Base-by-base conservation (phyloP, 495 filamentous ascomycete species). In the Cercophora newfieldiana region DNA sequence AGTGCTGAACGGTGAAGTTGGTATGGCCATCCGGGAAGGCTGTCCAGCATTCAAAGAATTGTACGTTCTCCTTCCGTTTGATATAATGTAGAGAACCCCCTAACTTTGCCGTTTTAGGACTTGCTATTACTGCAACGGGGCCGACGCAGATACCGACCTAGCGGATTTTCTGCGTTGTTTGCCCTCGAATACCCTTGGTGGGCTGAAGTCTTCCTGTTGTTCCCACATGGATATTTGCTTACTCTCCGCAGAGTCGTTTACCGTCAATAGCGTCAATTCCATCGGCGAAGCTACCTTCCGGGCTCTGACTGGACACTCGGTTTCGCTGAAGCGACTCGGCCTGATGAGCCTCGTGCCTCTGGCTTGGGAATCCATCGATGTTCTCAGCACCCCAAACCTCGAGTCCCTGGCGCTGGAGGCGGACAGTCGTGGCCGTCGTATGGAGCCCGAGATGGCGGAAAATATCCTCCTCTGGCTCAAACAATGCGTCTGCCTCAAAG, bases 11-110 rank as follows among this genome's bases (percentile, higher is more conserved):
- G 75, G 80, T 37, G 81, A 83, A 48, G 78, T 80, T 7, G 83
- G 82, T 16, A 71, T 72, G 8, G 78, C 83, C n/a, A 83, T 94
- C 30, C 72, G 76, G 18, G 66, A 79, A 44, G 77, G 84, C 69
- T 94, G 90, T 64, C 86, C 83, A 2, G 69, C 81, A 10, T 90
- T 94, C 68, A 79, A 84, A 49, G 78, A 83, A 30, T 69, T 94
- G 72, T 73, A 66, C 37, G 89, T 59, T 89, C 80, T 63, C 74
- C 67, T 49, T 79, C 68, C 54, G 28, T 66, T 14, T 71, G 74
- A 0, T 78, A 80, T 47, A 78, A 81, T 50, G 75, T 83, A 19
- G 87, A 89, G 65, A 67, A 80, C 24, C 73, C 85, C 37, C 72
- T 91, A 37, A 84, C 87, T 3, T 74, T 75, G 19, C 89, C 92